phyloP scores from a whole-genome alignment of 2,329 filamentous ascomycete species.

The Fusarium bactridioides region DNA sequence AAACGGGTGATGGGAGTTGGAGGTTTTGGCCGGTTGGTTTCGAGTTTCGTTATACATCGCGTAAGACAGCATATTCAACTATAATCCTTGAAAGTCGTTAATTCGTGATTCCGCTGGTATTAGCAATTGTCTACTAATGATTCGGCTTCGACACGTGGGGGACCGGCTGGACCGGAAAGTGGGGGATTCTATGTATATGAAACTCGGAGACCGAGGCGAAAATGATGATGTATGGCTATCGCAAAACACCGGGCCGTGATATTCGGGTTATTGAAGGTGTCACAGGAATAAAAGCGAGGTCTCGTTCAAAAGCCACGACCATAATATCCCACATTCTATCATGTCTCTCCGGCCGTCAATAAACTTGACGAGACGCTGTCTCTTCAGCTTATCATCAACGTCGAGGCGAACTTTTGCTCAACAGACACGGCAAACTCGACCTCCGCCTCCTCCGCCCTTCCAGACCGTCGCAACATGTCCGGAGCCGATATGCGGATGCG shows the following conservation, averaged over 20 bases:
- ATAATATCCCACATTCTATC: neutral
- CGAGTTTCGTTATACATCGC: neutral
- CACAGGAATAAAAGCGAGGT: neutral
- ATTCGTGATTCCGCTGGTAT: neutral
- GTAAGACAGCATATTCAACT: neutral
- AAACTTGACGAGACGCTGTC: slow-evolving; percentile 18
- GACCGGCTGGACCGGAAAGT: slow-evolving; percentile 34
- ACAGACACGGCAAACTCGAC: slow-evolving; percentile 19
- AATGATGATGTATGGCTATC: slow-evolving; percentile 23
- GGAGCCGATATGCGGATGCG: slow-evolving; percentile 77
- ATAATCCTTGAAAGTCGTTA: neutral
- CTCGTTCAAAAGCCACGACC: neutral
- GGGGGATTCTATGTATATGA: slow-evolving; percentile 16
- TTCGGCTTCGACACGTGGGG: slow-evolving; percentile 26
- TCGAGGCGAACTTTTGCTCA: slow-evolving; percentile 26
- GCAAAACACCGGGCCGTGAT: slow-evolving; percentile 25
- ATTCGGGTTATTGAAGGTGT: slow-evolving; percentile 8
- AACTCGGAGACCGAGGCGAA: slow-evolving; percentile 35
- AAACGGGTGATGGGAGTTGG: slow-evolving; percentile 21
- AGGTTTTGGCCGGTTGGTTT: slow-evolving; percentile 12
- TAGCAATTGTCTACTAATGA: slow-evolving; percentile 15
- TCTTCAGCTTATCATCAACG: slow-evolving; percentile 6
- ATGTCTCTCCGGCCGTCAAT: slow-evolving; percentile 32
- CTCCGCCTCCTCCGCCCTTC: slow-evolving; percentile 45
- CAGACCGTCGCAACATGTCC: slow-evolving; percentile 69